These are phyloP conservation scores for Bipolaris gigantea DNA, from an alignment of 2,329 filamentous ascomycete species.

Conservation along the genomic window DNA sequence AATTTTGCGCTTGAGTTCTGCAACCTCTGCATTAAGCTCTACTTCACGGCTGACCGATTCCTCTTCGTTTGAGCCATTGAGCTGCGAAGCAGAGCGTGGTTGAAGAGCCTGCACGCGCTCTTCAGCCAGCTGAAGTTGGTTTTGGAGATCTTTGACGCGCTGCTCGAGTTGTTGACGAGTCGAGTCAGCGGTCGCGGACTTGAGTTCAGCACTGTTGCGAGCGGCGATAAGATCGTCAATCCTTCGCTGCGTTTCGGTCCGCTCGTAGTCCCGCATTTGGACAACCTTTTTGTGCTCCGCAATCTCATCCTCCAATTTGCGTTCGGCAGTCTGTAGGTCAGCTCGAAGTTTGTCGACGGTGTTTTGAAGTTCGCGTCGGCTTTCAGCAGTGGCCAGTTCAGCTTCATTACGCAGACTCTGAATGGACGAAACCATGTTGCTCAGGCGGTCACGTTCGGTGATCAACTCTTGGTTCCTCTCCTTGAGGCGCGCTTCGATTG, in stretches of 20 bases:
- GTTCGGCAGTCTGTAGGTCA: conserved; percentile 76
- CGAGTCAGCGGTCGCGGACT: conserved; percentile 83
- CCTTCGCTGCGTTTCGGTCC: conserved; percentile 82
- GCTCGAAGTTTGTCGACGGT: conserved; percentile 78
- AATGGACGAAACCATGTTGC: conserved; percentile 77
- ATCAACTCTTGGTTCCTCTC: conserved; percentile 85
- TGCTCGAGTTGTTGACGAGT: conserved; percentile 85
- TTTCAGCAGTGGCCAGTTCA: conserved; percentile 80
- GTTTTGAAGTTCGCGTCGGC: conserved; percentile 74
- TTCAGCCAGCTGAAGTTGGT: conserved; percentile 85
- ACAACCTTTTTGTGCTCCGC: conserved; percentile 83
- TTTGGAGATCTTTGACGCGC: conserved; percentile 83
- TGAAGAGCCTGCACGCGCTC: conserved; percentile 82
- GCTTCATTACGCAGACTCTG: conserved; percentile 92
- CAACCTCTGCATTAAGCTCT: conserved; percentile 79
- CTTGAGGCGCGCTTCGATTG: conserved; percentile 82
- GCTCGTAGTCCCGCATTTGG: conserved; percentile 86
- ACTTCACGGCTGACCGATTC: conserved; percentile 68
- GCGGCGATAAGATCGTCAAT: conserved; percentile 88
- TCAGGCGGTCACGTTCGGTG: conserved; percentile 82
- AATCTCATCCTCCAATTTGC: conserved; percentile 78
- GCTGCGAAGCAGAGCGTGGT: conserved; percentile 58
- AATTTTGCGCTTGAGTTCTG: conserved; percentile 83
- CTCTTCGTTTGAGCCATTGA: conserved; percentile 49
- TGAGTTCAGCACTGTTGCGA: conserved; percentile 79